Percentiles rank a stretch among this genome's conserved stretches.
phyloP scores from a whole-genome alignment of 257 asterid species.

The Solanum habrochaites region DNA sequence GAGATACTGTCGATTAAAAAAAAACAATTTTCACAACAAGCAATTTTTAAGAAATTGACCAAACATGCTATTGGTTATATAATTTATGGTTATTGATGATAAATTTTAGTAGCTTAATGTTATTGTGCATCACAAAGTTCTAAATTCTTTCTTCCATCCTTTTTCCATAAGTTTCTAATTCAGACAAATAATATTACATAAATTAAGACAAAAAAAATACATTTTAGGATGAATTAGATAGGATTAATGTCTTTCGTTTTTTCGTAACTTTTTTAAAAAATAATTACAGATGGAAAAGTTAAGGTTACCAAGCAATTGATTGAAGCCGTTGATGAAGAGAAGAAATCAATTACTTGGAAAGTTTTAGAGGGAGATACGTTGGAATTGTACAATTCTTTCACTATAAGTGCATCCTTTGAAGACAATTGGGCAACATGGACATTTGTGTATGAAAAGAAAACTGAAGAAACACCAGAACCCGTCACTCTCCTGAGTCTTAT shows the following conservation, averaged over 20 bases:
- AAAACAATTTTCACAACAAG: neutral
- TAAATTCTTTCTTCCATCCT: no score
- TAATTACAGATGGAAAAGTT: conserved; percentile 17
- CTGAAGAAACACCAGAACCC: conserved; percentile 19
- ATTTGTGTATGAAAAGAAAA: conserved; percentile 25
- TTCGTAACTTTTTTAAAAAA: neutral
- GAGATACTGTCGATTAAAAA: no score
- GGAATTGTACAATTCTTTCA: conserved; percentile 23
- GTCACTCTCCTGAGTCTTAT: conserved; percentile 11
- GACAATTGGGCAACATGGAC: conserved; percentile 26
- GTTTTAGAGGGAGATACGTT: conserved; percentile 32
- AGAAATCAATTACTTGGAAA: conserved; percentile 21
- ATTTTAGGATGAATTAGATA: neutral
- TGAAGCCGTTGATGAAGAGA: conserved; percentile 25
- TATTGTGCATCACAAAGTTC: no score
- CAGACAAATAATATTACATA: neutral
- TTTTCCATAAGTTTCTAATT: no score
- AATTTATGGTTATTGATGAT: neutral
- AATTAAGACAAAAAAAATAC: neutral
- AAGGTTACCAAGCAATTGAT: conserved; percentile 22
- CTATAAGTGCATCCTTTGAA: conserved; percentile 17
- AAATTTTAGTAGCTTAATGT: neutral
- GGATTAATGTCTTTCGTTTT: neutral
- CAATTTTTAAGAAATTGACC: neutral
- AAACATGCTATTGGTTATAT: neutral